Conservation (phyloP, 2,329 filamentous ascomycete species). For the Fusarium caatingaense region DNA sequence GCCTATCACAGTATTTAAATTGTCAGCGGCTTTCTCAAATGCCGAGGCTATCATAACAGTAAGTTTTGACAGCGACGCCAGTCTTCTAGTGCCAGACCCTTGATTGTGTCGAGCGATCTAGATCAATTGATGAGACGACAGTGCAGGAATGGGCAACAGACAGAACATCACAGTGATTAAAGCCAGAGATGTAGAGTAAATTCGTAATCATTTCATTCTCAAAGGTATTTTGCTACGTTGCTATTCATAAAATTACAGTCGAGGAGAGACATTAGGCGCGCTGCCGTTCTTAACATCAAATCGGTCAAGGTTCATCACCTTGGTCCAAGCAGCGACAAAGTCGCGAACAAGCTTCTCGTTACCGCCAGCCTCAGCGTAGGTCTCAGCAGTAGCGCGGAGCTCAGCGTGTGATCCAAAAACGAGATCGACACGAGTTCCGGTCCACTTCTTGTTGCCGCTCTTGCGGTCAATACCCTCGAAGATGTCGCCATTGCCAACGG, state of each 20-base stretch:
- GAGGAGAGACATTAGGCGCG: conserved; percentile 29
- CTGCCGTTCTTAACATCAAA: conserved; percentile 61
- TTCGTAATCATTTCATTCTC: conserved; percentile 37
- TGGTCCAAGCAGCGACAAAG: conserved; percentile 77
- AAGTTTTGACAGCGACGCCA: not conserved
- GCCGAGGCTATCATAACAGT: not conserved
- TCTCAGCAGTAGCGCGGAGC: conserved; percentile 75
- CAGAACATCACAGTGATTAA: not conserved
- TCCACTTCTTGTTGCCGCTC: conserved; percentile 75
- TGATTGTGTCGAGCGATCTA: too few species aligned
- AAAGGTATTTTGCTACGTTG: conserved; percentile 42
- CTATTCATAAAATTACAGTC: conserved; percentile 39
- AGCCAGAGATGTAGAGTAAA: not conserved
- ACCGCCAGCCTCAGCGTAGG: conserved; percentile 71
- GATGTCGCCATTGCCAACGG: conserved; percentile 59
- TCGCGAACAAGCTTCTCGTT: conserved; percentile 75
- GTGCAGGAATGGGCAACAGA: not conserved
- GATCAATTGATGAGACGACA: not conserved
- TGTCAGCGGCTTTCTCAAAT: not conserved
- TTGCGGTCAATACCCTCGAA: conserved; percentile 76
- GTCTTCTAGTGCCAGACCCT: not conserved
- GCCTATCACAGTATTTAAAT: not conserved
- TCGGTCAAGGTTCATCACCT: conserved; percentile 80
- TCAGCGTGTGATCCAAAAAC: conserved; percentile 79
- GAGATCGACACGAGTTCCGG: conserved; percentile 74